phyloP scores from a whole-genome alignment of 768 basidiomycete genomes.

The Agrocybe praecox region DNA sequence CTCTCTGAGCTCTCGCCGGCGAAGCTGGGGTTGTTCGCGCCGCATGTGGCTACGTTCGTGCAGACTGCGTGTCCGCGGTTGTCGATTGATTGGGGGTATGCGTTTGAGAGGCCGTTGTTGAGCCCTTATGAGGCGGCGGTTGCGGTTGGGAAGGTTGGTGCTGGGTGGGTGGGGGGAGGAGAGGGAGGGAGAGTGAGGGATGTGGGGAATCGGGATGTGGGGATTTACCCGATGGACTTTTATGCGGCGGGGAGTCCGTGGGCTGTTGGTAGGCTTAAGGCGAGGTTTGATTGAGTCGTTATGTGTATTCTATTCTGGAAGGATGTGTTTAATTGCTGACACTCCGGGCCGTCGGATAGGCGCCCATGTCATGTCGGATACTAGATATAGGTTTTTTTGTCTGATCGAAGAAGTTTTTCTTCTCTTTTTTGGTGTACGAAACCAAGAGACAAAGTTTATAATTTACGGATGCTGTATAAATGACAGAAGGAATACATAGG shows the following conservation, averaged over 20 bases:
- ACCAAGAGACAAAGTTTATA: no score
- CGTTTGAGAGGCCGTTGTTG: slow-evolving; percentile 85
- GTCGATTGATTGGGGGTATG: slow-evolving; percentile 99
- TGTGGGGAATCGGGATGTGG: slow-evolving; percentile 29
- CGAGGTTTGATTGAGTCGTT: slow-evolving; percentile 36
- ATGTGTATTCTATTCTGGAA: no score
- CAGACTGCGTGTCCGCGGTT: slow-evolving; percentile 97
- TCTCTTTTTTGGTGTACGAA: no score
- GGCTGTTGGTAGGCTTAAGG: slow-evolving; percentile 67
- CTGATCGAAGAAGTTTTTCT: no score
- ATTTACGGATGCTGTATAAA: no score
- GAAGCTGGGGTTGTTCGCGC: slow-evolving; percentile 83
- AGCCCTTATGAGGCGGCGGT: slow-evolving; percentile 94
- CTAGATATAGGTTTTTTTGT: no score
- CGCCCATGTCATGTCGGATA: no score
- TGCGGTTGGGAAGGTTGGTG: slow-evolving; percentile 62
- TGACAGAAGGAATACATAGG: no score
- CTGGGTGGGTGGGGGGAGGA: slow-evolving; percentile 62
- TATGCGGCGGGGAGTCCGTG: slow-evolving; percentile 82
- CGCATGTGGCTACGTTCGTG: slow-evolving; percentile 85
- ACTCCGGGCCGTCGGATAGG: no score
- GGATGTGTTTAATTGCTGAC: no score
- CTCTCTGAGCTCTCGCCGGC: slow-evolving; percentile 97
- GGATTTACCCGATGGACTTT: slow-evolving; percentile 95
- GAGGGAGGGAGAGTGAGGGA: slow-evolving; percentile 15